Evolutionary conservation across 306 rosid genomes (phyloP), one percentile per base, ranked within the genome.

Genomic region (Rosa multiflora): DNA sequence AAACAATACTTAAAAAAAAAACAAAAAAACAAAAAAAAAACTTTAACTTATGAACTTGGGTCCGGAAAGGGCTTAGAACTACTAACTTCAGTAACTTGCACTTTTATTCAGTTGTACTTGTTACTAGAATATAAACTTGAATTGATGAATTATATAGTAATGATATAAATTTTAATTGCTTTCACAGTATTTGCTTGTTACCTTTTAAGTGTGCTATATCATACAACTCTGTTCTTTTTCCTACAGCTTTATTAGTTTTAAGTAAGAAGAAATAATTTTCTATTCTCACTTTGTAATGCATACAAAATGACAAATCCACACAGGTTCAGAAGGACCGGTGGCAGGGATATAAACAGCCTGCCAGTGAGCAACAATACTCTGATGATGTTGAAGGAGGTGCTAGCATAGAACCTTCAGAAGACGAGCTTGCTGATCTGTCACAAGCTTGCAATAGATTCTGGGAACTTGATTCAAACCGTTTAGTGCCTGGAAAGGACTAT

Each of bases 401-500:
- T 78, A 10, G 51, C 10, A 73, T 82, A 46, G 89, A 87, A 73
- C 99, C 99, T 43, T 88, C 97, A 17, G 86, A 84, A 77, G 86
- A 86, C 23, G 97, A 95, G 87, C 96, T 95, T 61, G 73, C 83
- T 80, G 94, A 95, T 86, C 78, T 92, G 20, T 82, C 97, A 61
- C 82, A 67, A 64, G 99, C 98, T 20, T 95, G 99, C 82, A 85
- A 81, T 43, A 95, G 82, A 79, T 89, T 92, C 5, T 95, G 99
- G 99, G 92, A 95, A 61, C 90, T 95, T 67, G 99, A 95, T 84
- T 82, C 78, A 39, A 91, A 91, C 84, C 91, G 96, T 72, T 76
- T 92, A 87, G 81, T 81, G 75, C 96, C 98, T 58, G 89, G 92
- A 70, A 92, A 88, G 81, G 90, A 95, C 88, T 95, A 95, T 70